A percentile compares a stretch with the other conserved stretches of the same genome.
Evolutionary conservation across 495 filamentous ascomycete genomes (phyloP).

Genomic region (Sphaerosporella brunnea): DNA sequence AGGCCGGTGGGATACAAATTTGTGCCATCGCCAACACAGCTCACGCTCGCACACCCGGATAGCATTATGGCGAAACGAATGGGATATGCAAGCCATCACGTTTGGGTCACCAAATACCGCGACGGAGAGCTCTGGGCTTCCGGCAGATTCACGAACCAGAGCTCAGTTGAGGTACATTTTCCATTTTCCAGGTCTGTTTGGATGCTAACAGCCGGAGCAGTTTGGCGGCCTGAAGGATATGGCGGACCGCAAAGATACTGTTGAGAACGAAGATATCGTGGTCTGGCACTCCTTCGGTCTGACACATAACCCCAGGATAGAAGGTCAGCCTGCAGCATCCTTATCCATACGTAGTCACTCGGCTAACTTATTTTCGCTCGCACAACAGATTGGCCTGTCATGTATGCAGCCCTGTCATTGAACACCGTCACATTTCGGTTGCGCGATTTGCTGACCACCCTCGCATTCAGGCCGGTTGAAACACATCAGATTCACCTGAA

Average conservation of each 20-base stretch:
- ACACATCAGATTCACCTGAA: constrained; percentile 40
- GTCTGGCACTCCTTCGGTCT: constrained; percentile 45
- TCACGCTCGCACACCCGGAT: constrained; percentile 27
- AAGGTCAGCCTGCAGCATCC: constrained; percentile 20
- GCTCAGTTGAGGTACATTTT: constrained; percentile 23
- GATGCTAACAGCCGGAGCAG: constrained; percentile 6
- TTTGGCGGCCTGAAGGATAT: constrained; percentile 30
- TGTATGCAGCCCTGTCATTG: constrained; percentile 17
- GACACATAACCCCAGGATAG: constrained; percentile 41
- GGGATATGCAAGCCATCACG: constrained; percentile 27
- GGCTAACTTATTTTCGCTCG: too few species aligned
- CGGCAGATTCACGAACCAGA: constrained; percentile 32
- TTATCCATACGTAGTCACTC: not conserved
- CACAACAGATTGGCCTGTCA: constrained; percentile 39
- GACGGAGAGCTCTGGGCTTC: constrained; percentile 30
- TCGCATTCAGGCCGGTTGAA: constrained; percentile 32
- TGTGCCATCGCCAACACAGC: constrained; percentile 25
- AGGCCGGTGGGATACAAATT: constrained; percentile 29
- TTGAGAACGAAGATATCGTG: constrained; percentile 35
- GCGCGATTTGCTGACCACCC: too few species aligned
- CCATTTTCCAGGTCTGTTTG: not conserved
- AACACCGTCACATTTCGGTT: too few species aligned
- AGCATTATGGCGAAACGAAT: constrained; percentile 27
- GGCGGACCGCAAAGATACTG: constrained; percentile 28
- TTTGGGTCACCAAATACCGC: constrained; percentile 29